Base-by-base conservation (phyloP, 139 green algal species). In the Haematococcus lacustris region DNA sequence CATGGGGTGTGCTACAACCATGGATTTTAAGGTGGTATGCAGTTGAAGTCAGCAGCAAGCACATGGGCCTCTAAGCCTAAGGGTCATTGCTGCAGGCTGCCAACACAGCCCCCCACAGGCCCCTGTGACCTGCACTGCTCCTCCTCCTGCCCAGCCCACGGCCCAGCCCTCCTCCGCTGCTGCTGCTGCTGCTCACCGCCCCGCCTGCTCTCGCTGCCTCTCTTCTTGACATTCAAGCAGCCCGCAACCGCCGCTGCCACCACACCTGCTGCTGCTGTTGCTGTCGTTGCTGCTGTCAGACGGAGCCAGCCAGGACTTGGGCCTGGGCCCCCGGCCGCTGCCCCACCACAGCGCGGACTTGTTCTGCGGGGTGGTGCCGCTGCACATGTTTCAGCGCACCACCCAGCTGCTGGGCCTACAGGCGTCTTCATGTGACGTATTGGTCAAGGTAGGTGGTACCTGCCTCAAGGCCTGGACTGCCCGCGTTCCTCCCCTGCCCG, bases 361-460 rank as follows among this genome's bases (percentile, higher is more conserved):
- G 37, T 82, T 88, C 53, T 83, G 78, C 35, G 78, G 83, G 50
- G 50, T 85, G 2, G 75, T 86, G 43, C 83, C 83, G 5, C 68
- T 64, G 3, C 23, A 59, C 4, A 38, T 66, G 59, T 39, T 74
- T 57, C 4, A 32, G 2, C 38, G 39, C 4, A 60, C 34, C 13
- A 39, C 59, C 30, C 21, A 39, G 59, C 34, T 66, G 70, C 70
- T 75, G 57, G 26, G 41, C 1, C 39, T 75, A 39, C 39, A 68
- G 6, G 30, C 37, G 3, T 51, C 35, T 2, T 21, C 35, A 28
- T 74, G 69, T 57, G 69, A 75, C n/a, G n/a, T n/a, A n/a, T n/a
- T n/a, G n/a, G n/a, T n/a, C n/a, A n/a, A n/a, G n/a, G n/a, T n/a
- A n/a, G n/a, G n/a, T n/a, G n/a, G n/a, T n/a, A n/a, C n/a, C n/a